A percentile compares a stretch with the other conserved stretches of the same genome.
These are phyloP conservation scores for Thozetella sp. DNA, from an alignment of 495 filamentous ascomycete species.

Conservation along the genomic window DNA sequence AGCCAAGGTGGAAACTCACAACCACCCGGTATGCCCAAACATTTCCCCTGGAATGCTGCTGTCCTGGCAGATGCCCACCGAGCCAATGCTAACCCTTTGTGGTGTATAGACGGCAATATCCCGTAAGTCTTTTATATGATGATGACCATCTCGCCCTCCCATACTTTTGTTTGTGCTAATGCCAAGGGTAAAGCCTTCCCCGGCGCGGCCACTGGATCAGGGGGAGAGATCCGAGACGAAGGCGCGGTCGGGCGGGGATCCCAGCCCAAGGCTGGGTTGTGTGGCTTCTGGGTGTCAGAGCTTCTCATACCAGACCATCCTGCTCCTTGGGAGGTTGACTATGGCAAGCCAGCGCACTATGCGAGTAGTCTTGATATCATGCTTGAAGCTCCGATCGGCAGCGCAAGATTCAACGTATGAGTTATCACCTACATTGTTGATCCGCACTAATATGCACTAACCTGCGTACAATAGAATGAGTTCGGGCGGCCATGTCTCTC, in stretches of 20 bases:
- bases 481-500: conserved; percentile 91
- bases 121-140: background rate
- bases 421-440: background rate
- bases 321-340: conserved; percentile 87
- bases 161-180: background rate
- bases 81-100: conserved; percentile 1
- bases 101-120: background rate
- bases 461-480: conserved; percentile 63
- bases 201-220: conserved; percentile 91
- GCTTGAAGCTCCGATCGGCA: conserved; percentile 93
- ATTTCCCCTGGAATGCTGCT: background rate
- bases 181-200: conserved; percentile 40
- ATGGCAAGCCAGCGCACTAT: conserved; percentile 89
- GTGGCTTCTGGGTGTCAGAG: conserved; percentile 93
- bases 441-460: background rate
- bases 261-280: conserved; percentile 87
- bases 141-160: background rate
- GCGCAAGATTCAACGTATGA: conserved; percentile 79
- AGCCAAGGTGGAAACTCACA: conserved; percentile 97
- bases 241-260: conserved; percentile 93
- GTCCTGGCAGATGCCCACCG: background rate
- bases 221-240: conserved; percentile 94
- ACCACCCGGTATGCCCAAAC: conserved; percentile 80
- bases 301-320: conserved; percentile 80
- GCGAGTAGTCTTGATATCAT: conserved; percentile 95